Conservation (phyloP, 2,329 filamentous ascomycete species). For the Keithomyces neogunnii region DNA sequence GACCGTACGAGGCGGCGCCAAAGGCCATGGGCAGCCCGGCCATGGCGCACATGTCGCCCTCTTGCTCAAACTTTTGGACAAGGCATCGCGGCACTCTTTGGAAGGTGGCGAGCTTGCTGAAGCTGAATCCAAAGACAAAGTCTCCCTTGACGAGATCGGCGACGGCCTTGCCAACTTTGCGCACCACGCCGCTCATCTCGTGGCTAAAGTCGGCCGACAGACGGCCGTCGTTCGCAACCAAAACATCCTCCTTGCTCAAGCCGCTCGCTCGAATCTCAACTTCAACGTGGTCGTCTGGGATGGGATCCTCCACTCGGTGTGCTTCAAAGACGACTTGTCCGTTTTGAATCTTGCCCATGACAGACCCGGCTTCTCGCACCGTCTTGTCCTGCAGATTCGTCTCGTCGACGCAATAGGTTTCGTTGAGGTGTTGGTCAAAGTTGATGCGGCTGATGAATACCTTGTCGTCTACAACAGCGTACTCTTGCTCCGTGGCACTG, state of each 20-base stretch:
- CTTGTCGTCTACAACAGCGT: too few relatives aligned
- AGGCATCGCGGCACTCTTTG: neutral
- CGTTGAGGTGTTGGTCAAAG: too few relatives aligned
- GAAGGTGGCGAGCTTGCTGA: neutral
- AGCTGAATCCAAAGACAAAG: neutral
- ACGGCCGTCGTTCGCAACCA: neutral
- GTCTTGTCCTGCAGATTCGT: too few relatives aligned
- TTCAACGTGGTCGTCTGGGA: neutral
- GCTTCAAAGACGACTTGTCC: neutral
- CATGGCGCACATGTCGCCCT: neutral
- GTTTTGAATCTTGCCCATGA: too few relatives aligned
- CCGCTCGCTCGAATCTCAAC: slow-evolving; percentile 13
- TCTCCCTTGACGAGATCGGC: neutral
- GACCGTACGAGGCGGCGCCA: neutral
- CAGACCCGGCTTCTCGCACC: too few relatives aligned
- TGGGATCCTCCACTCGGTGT: neutral
- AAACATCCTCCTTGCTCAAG: slow-evolving; percentile 13
- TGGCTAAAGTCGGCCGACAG: neutral
- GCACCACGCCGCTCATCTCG: neutral
- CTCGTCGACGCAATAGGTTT: too few relatives aligned
- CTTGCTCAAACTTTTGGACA: neutral
- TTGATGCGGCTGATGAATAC: too few relatives aligned
- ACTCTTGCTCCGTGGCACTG: too few relatives aligned
- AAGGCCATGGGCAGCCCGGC: neutral
- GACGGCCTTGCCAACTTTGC: neutral